phyloP scores from a whole-genome alignment of 768 basidiomycete species.

The Kwoniella botswanensis region DNA sequence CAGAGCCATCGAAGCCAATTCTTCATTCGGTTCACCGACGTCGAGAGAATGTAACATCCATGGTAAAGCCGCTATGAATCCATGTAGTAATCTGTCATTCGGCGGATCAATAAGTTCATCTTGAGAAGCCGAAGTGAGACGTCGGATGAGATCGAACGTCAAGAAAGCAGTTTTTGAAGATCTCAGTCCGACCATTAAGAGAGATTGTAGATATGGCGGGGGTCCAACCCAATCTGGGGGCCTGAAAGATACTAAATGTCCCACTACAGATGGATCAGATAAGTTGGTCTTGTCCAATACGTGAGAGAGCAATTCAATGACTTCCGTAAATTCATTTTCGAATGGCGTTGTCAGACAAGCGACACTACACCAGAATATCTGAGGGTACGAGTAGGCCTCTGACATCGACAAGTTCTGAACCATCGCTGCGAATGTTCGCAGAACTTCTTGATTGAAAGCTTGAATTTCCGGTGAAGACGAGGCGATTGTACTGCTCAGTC shows the following conservation, averaged over 20 bases:
- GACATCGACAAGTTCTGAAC: conserved; percentile 66
- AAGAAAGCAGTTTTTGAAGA: conserved; percentile 72
- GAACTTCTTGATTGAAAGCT: conserved; percentile 79
- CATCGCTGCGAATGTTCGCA: conserved; percentile 67
- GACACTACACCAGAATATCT: conserved; percentile 83
- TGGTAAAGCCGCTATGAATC: conserved; percentile 75
- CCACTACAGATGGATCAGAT: conserved; percentile 69
- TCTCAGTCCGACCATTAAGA: conserved; percentile 75
- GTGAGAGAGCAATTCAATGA: conserved; percentile 68
- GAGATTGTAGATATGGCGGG: conserved; percentile 69
- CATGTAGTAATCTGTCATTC: conserved; percentile 48
- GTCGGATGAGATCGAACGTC: conserved; percentile 73
- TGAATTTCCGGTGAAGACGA: conserved; percentile 77
- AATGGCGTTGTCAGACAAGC: conserved; percentile 83
- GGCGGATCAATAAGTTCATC: conserved; percentile 70
- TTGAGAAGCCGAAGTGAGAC: conserved; percentile 68
- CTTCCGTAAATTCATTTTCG: conserved; percentile 76
- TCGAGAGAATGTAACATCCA: conserved; percentile 85
- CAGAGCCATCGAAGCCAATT: conserved; percentile 72
- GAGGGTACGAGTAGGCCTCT: conserved; percentile 69
- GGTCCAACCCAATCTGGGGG: conserved; percentile 74
- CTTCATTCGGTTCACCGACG: conserved; percentile 66
- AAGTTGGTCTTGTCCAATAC: conserved; percentile 74
- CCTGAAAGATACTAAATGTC: conserved; percentile 70
- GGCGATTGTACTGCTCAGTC: conserved; percentile 82